These are phyloP conservation scores for Rehmannia glutinosa DNA, from an alignment of 257 asterid species.

Conservation along the genomic window DNA sequence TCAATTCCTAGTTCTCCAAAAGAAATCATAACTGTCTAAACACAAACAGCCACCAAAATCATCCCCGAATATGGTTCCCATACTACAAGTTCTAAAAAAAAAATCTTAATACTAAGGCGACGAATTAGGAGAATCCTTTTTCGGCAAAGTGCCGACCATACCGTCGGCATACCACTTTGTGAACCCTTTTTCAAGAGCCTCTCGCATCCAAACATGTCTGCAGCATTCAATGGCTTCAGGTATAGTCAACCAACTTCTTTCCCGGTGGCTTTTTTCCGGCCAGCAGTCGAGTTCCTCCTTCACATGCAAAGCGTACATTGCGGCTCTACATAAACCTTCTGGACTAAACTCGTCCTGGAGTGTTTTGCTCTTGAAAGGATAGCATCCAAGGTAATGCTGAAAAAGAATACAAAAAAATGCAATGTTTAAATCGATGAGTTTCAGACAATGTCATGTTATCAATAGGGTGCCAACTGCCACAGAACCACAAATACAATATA, in stretches of 20 bases:
- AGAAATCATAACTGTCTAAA: background rate
- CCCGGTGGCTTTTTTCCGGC: slow-evolving; percentile 70
- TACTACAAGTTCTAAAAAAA: background rate
- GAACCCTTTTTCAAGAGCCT: slow-evolving; percentile 76
- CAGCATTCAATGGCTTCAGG: slow-evolving; percentile 64
- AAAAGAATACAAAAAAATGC: background rate
- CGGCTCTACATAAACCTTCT: slow-evolving; percentile 83
- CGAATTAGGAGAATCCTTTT: slow-evolving; percentile 24
- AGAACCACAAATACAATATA: too few relatives aligned
- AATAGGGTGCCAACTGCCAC: background rate
- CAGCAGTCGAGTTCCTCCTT: slow-evolving; percentile 80
- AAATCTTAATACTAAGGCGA: slow-evolving; percentile 15
- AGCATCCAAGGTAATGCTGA: slow-evolving; percentile 82
- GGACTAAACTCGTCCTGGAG: slow-evolving; percentile 84
- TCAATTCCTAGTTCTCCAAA: slow-evolving; percentile 16
- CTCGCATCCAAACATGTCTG: slow-evolving; percentile 82
- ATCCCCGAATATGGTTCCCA: slow-evolving; percentile 10
- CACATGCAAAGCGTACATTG: slow-evolving; percentile 82
- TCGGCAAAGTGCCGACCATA: slow-evolving; percentile 50
- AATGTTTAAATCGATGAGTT: background rate
- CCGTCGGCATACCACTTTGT: slow-evolving; percentile 65
- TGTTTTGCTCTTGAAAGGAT: slow-evolving; percentile 82
- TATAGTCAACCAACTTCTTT: slow-evolving; percentile 75
- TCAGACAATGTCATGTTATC: background rate
- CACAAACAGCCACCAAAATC: slow-evolving; percentile 19